These are phyloP conservation scores for Mucor velutinosus DNA, from an alignment of 371 early-diverging fungal genomes.

Conservation along the genomic window DNA sequence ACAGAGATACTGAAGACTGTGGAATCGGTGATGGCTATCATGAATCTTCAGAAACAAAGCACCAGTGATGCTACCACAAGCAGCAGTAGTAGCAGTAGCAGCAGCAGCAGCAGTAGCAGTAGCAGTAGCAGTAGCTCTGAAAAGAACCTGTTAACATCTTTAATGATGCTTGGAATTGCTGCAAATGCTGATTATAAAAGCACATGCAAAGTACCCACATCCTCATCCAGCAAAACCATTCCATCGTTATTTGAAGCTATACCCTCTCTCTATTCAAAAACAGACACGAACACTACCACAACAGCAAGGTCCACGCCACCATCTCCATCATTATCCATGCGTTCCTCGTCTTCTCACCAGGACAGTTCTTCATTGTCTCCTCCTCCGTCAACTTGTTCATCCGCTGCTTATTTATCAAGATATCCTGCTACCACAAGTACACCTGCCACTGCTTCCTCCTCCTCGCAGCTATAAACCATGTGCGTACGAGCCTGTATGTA, in stretches of 20 bases:
- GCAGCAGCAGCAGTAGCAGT: neutral
- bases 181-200: neutral
- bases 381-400: neutral
- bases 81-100: neutral
- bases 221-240: constrained; percentile 6
- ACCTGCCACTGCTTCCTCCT: neutral
- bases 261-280: constrained; percentile 15
- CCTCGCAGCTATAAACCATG: neutral
- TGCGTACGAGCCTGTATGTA: neutral
- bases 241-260: constrained; percentile 22
- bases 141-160: constrained; percentile 11
- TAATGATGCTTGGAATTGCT: constrained; percentile 21
- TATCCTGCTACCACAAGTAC: neutral
- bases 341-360: neutral
- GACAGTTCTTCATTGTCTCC: neutral
- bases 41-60: constrained; percentile 10
- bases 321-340: neutral
- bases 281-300: neutral
- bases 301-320: neutral
- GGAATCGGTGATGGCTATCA: constrained; percentile 30
- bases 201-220: neutral
- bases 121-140: neutral
- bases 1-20: constrained; percentile 35
- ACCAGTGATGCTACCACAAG: neutral
- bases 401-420: neutral